Base-by-base conservation (phyloP, 1,284 basidiomycete genomes). In the Dichomitus squalens region DNA sequence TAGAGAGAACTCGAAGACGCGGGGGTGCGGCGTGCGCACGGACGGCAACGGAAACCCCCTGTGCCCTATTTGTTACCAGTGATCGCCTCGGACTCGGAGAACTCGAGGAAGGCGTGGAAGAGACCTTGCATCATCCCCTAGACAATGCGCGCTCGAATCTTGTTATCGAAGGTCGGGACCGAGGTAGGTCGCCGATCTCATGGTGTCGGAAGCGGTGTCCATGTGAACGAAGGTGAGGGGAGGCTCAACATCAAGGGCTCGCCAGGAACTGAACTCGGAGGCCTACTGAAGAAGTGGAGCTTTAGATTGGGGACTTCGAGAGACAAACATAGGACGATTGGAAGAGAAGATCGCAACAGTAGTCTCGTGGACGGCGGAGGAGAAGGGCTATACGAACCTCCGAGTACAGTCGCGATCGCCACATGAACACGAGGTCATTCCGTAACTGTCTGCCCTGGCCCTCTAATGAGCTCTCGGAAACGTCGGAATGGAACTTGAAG, bases 341-440 rank as follows among this genome's bases (percentile, higher is more conserved):
- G 93, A 89, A 0, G 93, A 90, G 73, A 98, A 98, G 14, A 94
- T 83, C 27, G 90, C 88, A 0, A 86, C 90, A 1, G 87, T 80
- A 48, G 79, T 82, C 55, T 90, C 87, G 56, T 88, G 85, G 52
- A 84, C 83, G 2, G 77, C 75, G 14, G 78, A 80, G 11, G 79
- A 82, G 66, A 87, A 85, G 83, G 0, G 88, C 81, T 57, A 98
- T 88, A 51, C 87, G 84, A 16, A 95, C 85, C 72, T 98, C 95
- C 2, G 92, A 92, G 73, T 95, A 98, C 12, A 98, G 84, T 54
- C 94, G 86, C 16, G 90, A 93, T 27, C 95, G 79, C 95, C 95
- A 97, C 93, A 96, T 96, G 78, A 91, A 97, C 27, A 96, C 92
- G 33, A 97, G 79, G 71, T 97, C 95, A 72, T 95, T 90, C 53